phyloP scores from a whole-genome alignment of 768 basidiomycete genomes.

The Xerocomellus amylosporus region DNA sequence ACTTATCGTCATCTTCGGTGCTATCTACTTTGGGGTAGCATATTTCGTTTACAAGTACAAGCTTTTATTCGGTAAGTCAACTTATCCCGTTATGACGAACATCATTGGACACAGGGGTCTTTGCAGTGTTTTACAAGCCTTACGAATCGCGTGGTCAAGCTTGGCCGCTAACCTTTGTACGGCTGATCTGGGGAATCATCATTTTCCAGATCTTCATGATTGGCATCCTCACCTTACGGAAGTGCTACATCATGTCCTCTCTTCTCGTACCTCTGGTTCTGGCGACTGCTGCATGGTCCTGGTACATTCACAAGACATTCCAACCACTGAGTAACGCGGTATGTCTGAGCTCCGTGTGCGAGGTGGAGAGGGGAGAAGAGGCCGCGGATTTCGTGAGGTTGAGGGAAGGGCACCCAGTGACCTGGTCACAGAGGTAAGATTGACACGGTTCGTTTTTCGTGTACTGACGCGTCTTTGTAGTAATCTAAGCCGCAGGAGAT shows the following conservation, averaged over 20 bases:
- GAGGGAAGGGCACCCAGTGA: conserved; percentile 81
- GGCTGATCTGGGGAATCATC: conserved; percentile 88
- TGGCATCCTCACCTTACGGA: conserved; percentile 78
- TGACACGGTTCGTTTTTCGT: background rate
- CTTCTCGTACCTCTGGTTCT: conserved; percentile 73
- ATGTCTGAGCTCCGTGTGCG: conserved; percentile 80
- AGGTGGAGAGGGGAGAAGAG: conserved; percentile 88
- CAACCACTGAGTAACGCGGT: conserved; percentile 77
- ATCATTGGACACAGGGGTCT: background rate
- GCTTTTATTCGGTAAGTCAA: conserved; percentile 77
- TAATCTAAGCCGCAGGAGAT: conserved; percentile 81
- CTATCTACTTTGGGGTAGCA: conserved; percentile 92
- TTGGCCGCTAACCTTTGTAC: conserved; percentile 93
- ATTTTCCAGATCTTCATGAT: conserved; percentile 97
- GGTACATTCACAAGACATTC: conserved; percentile 67
- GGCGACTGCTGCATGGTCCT: conserved; percentile 77
- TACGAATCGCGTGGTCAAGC: conserved; percentile 97
- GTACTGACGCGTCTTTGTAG: conserved; percentile 36
- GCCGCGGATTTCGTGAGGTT: conserved; percentile 74
- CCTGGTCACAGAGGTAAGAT: conserved; percentile 77
- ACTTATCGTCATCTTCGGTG: conserved; percentile 91
- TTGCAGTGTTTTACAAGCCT: conserved; percentile 92
- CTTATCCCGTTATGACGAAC: background rate
- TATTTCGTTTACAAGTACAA: conserved; percentile 99
- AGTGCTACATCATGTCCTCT: conserved; percentile 55